Evolutionary conservation across 495 filamentous ascomycete species (phyloP), one percentile per base, ranked within the genome.

Genomic region (Daldinia decipiens): DNA sequence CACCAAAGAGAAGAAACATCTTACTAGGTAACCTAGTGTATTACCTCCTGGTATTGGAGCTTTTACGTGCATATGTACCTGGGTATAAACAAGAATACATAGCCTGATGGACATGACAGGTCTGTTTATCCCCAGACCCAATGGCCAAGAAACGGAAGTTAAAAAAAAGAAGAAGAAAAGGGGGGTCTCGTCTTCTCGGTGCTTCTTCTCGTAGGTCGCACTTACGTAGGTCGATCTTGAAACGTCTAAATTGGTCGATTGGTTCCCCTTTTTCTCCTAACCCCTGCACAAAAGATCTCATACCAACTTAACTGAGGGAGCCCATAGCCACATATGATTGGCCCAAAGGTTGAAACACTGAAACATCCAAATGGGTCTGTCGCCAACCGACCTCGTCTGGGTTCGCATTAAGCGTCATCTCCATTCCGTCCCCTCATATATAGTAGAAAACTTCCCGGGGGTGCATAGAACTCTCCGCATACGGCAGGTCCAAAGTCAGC

Each of bases 331-430:
- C 29, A 19, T 27, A 56, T 54, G 19, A 74, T 74, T 74, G 71
- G 71, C 39, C 43, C 21, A 5, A 38, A 60, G 13, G 15, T 73
- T 34, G 70, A 73, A 73, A 73, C 70, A 59, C 51, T 70, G 71
- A 74, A 74, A 74, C 71, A 74, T 65, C 53, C 43, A 53, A 47
- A 26, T 26, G 43, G 57, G 19, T 27, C 50, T 32, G 17, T 59
- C 40, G 54, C 50, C 64, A 12, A 9, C 47, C 57, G 13, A 24
- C 31, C 43, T 66, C 58, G 27, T 36, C 31, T 29, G 2, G 27
- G 59, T 27, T 61, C 70, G 65, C 70, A 68, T 73, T 34, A 62
- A 73, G 29, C 61, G 54, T 70, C 71, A 74, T 70, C 62, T 59
- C 66, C 71, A 68, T 64, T 19, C 60, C 64, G 32, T 51, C 36